Evolutionary conservation across 2,329 filamentous ascomycete genomes (phyloP).

Genomic region (Madurella mycetomatis): DNA sequence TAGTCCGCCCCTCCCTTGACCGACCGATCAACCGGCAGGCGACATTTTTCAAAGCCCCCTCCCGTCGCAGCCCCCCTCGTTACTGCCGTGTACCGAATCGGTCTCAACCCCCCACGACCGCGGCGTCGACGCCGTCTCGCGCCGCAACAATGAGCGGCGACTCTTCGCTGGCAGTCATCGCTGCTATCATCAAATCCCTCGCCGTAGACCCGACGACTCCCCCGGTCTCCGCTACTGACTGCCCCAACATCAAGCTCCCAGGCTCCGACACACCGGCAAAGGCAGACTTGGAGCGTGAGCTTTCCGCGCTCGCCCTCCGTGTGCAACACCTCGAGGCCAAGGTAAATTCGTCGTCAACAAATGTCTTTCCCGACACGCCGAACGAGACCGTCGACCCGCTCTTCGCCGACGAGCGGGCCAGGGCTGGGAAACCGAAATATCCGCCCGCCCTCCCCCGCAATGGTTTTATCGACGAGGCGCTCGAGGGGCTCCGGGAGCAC

Average conservation of each 20-base stretch:
- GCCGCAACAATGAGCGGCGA: conserved; percentile 30
- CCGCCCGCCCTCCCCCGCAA: conserved; percentile 25
- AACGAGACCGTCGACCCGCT: conserved; percentile 67
- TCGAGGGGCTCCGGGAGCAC: conserved; percentile 81
- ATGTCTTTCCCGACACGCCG: conserved; percentile 71
- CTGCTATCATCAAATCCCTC: conserved; percentile 30
- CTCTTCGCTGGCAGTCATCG: conserved; percentile 28
- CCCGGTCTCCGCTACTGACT: conserved; percentile 15
- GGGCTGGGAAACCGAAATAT: conserved; percentile 24
- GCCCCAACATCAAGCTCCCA: conserved; percentile 61
- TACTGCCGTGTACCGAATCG: conserved; percentile 7
- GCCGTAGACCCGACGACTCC: conserved; percentile 27
- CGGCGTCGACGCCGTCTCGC: conserved; percentile 16
- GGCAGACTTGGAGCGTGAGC: conserved; percentile 72
- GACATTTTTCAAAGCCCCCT: not conserved
- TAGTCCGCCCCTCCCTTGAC: not conserved
- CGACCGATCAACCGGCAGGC: not conserved
- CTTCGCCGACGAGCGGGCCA: conserved; percentile 50
- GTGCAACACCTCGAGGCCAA: conserved; percentile 80
- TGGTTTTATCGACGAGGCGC: conserved; percentile 58
- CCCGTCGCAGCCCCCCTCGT: not conserved
- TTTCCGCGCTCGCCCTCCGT: conserved; percentile 70
- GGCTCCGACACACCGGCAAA: conserved; percentile 74
- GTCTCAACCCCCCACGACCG: conserved; percentile 5
- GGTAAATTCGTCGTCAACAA: conserved; percentile 53